Conservation (phyloP, 2,329 filamentous ascomycete species). For the Arthrobotrys sphaeroides region DNA sequence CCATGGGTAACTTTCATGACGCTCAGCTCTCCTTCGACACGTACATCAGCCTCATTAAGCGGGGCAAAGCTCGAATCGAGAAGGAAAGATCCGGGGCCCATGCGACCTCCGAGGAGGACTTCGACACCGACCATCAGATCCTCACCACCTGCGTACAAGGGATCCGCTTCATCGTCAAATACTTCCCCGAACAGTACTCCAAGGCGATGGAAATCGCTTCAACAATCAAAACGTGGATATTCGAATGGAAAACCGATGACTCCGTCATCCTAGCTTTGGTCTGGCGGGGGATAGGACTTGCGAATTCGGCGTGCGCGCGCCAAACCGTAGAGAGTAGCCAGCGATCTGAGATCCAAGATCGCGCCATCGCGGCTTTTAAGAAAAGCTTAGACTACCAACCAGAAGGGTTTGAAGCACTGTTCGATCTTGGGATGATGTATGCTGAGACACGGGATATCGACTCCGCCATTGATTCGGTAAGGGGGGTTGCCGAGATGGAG, state of each 20-base stretch:
- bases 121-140: conserved; percentile 81
- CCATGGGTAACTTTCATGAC: conserved; percentile 89
- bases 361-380: conserved; percentile 79
- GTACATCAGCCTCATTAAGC: conserved; percentile 86
- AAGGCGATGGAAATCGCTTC: conserved; percentile 77
- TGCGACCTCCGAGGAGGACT: conserved; percentile 73
- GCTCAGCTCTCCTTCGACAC: conserved; percentile 91
- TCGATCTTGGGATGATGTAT: conserved; percentile 82
- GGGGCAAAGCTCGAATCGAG: conserved; percentile 82
- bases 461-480: conserved; percentile 73
- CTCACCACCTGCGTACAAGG: conserved; percentile 82
- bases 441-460: conserved; percentile 85
- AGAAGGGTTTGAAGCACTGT: conserved; percentile 78
- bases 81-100: conserved; percentile 77
- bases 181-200: conserved; percentile 80
- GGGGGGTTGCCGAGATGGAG: conserved; percentile 58
- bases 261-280: conserved; percentile 73
- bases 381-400: conserved; percentile 75
- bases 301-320: conserved; percentile 86
- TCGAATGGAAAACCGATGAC: conserved; percentile 66
- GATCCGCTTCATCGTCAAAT: conserved; percentile 81
- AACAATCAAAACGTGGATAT: conserved; percentile 78
- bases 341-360: conserved; percentile 77
- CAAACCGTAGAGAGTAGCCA: conserved; percentile 78
- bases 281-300: conserved; percentile 85